Percentiles rank a stretch among this genome's conserved stretches.
phyloP scores from a whole-genome alignment of 2,329 filamentous ascomycete species.

The Pseudogymnoascus sp. region DNA sequence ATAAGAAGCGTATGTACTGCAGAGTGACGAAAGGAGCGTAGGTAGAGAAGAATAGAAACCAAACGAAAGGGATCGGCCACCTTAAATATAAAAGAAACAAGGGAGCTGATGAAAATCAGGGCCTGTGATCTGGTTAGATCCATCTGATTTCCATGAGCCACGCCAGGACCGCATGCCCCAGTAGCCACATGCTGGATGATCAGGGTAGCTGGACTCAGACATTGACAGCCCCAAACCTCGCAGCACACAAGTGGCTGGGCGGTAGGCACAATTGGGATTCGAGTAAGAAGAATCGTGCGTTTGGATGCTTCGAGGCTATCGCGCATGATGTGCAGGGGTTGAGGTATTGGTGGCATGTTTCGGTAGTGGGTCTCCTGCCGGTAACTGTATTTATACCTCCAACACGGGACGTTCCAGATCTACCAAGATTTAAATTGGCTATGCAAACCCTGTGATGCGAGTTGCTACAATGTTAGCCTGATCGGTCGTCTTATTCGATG shows the following conservation, averaged over 20 bases:
- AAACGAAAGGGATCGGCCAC: background rate
- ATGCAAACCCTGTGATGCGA: background rate
- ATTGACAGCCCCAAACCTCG: background rate
- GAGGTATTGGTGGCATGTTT: conserved; percentile 3
- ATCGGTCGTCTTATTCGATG: background rate
- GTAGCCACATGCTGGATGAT: conserved; percentile 1
- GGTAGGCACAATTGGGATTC: background rate
- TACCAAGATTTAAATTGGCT: background rate
- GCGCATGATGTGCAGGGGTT: background rate
- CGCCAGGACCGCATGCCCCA: background rate
- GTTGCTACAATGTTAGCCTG: background rate
- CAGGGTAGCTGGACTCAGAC: background rate
- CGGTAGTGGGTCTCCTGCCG: background rate
- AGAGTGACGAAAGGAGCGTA: background rate
- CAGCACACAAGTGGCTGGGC: background rate
- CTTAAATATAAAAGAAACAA: background rate
- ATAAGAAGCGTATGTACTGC: background rate
- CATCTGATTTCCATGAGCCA: conserved; percentile 6
- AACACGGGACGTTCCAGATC: background rate
- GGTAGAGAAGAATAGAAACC: background rate
- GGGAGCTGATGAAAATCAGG: background rate
- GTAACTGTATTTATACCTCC: background rate
- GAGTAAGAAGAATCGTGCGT: background rate
- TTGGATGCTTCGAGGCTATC: background rate
- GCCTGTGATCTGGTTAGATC: conserved; percentile 1